Base-by-base conservation (phyloP, 2,329 filamentous ascomycete species). In the Colletotrichum euphorbiae region DNA sequence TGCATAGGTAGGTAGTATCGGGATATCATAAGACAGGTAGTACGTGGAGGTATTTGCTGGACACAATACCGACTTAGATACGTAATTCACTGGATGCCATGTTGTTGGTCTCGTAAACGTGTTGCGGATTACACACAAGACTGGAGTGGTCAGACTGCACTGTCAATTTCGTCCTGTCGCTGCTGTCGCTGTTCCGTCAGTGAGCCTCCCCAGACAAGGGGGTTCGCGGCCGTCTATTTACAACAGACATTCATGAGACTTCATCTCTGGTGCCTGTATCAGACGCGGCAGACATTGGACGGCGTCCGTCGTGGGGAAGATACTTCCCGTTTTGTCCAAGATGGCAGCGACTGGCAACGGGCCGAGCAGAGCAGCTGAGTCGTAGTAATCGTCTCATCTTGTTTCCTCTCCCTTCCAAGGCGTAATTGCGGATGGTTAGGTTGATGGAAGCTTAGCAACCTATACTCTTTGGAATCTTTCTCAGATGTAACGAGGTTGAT, bases 121-220 rank as follows among this genome's bases (percentile, higher is more conserved):
- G 40, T 8, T 6, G 36, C 24, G 40, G 48, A 24, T 33, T 51
- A 13, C 48, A 54, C 28, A 13, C 24, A 52, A 21, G 17, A 21
- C 38, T 31, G 19, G 36, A 43, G 40, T 50, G 63, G 58, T 50
- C 48, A 62, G 57, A 54, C 42, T 21, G 31, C 42, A 28, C 42
- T 15, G 19, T 56, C 46, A 6, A 36, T 67, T 67, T 64, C 52
- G 60, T 67, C 60, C 38, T 11, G 43, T 67, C 40, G 42, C 36
- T 24, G n/a, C 28, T 43, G 33, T 42, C 63, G 58, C 24, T 55
- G 58, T 19, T 17, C 17, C 21, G 62, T 62, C 62, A 21, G 46
- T 31, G 33, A 45, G n/a, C 42, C 19, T 17, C 13, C 15, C 24
- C 24, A 28, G 24, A 28, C 24, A 5, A 28, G 6, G 6, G 40